phyloP scores from a whole-genome alignment of 1,284 basidiomycete genomes.

The Cryptococcus floricola region DNA sequence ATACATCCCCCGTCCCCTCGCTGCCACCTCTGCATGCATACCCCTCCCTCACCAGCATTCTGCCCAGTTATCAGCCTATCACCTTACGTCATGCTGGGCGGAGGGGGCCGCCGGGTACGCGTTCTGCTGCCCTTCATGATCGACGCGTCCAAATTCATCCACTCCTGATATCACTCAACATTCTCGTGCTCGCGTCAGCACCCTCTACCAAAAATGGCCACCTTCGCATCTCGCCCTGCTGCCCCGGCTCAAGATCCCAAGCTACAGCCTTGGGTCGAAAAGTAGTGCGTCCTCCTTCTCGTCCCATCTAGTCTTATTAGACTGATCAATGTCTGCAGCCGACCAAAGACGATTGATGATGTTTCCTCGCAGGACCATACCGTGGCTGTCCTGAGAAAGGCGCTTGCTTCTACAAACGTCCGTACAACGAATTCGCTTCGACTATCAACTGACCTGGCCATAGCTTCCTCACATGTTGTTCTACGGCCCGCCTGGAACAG shows the following conservation, averaged over 20 bases:
- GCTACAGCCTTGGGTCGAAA: slow-evolving; percentile 94
- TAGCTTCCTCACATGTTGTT: slow-evolving; percentile 99
- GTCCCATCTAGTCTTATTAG: neutral
- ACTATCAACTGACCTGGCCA: neutral
- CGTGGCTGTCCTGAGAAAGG: slow-evolving; percentile 84
- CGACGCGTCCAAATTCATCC: neutral
- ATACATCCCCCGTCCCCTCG: too few relatives aligned
- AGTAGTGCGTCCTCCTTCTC: slow-evolving; percentile 63
- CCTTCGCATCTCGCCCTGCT: slow-evolving; percentile 22
- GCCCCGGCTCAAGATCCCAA: slow-evolving; percentile 53
- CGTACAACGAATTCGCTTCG: slow-evolving; percentile 17
- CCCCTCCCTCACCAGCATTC: neutral
- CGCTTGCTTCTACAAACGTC: slow-evolving; percentile 88
- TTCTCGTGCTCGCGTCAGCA: slow-evolving; percentile 10
- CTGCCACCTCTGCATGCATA: neutral
- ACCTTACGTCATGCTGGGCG: neutral
- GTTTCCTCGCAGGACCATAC: slow-evolving; percentile 97
- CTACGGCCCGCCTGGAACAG: slow-evolving; percentile 97
- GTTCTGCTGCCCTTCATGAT: neutral
- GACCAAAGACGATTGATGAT: slow-evolving; percentile 96
- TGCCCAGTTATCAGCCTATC: neutral
- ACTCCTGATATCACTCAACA: neutral
- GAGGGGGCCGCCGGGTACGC: too few relatives aligned
- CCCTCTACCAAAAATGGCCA: slow-evolving; percentile 10
- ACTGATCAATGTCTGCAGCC: slow-evolving; percentile 54